phyloP scores from a whole-genome alignment of 2,329 filamentous ascomycete genomes.

The Sphaerulina musiva region DNA sequence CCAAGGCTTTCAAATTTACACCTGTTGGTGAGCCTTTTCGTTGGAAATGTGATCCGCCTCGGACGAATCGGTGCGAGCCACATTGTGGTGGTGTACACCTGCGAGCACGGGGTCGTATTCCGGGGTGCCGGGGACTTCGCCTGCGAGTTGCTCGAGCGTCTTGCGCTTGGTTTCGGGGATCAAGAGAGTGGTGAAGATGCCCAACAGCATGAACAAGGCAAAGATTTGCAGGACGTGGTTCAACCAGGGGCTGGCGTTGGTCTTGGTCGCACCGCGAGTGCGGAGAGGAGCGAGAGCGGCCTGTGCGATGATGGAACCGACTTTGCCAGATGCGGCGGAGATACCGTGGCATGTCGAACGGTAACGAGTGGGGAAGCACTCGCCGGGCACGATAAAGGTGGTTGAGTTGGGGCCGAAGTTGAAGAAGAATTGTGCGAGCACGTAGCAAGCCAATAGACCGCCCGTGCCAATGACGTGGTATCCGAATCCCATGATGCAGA shows the following conservation, averaged over 20 bases:
- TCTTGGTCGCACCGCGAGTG: conserved; percentile 49
- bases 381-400: conserved; percentile 48
- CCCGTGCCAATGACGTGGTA: conserved; percentile 40
- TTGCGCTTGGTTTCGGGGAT: conserved; percentile 60
- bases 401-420: conserved; percentile 49
- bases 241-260: conserved; percentile 57
- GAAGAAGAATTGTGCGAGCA: conserved; percentile 48
- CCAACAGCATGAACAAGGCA: conserved; percentile 71
- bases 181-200: conserved; percentile 62
- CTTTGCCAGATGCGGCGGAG: conserved; percentile 44
- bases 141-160: conserved; percentile 65
- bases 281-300: conserved; percentile 46
- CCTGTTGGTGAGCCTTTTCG: conserved; percentile 16
- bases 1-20: neutral
- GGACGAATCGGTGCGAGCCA: conserved; percentile 10
- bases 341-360: conserved; percentile 45
- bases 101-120: conserved; percentile 39
- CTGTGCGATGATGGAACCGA: conserved; percentile 47
- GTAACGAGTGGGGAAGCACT: conserved; percentile 47
- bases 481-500: conserved; percentile 46
- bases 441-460: conserved; percentile 43
- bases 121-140: conserved; percentile 56
- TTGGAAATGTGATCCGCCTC: conserved; percentile 12
- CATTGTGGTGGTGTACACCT: conserved; percentile 5
- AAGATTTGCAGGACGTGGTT: conserved; percentile 71